phyloP scores from a whole-genome alignment of 148 eudicot species.

The Rhododendron griersonianum region DNA sequence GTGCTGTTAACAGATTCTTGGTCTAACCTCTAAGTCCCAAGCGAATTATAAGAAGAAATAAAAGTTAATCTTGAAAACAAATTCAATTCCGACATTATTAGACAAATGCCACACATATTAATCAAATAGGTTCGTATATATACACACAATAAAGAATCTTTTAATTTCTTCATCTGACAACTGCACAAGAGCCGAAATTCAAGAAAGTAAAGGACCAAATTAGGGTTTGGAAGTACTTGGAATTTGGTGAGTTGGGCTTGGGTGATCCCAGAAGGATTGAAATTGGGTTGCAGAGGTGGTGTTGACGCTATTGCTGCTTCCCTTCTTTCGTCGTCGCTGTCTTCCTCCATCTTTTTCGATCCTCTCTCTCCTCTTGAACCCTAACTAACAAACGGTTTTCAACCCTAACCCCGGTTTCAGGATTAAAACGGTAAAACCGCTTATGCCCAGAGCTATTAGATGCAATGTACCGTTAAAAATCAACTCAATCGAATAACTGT shows the following conservation, averaged over 20 bases:
- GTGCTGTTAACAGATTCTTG: too few species aligned
- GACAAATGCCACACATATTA: too few species aligned
- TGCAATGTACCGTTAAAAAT: too few species aligned
- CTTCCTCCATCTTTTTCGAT: constrained; percentile 13
- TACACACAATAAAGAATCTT: too few species aligned
- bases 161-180: not conserved
- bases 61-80: not conserved
- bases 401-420: not conserved
- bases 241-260: constrained; percentile 61
- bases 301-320: constrained; percentile 47
- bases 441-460: too few species aligned
- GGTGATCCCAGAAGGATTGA: constrained; percentile 34
- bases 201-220: not conserved
- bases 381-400: not conserved
- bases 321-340: constrained; percentile 29
- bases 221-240: constrained; percentile 35
- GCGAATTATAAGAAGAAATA: too few species aligned
- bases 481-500: too few species aligned
- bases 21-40: too few species aligned
- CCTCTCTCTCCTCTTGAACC: constrained; percentile 1
- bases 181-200: not conserved
- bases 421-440: not conserved
- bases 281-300: constrained; percentile 33
- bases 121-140: not conserved
- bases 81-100: not conserved